Percentiles rank a stretch among this genome's conserved stretches.
These are phyloP conservation scores for Trichocladium antarcticum DNA, from an alignment of 495 filamentous ascomycete species.

Conservation along the genomic window DNA sequence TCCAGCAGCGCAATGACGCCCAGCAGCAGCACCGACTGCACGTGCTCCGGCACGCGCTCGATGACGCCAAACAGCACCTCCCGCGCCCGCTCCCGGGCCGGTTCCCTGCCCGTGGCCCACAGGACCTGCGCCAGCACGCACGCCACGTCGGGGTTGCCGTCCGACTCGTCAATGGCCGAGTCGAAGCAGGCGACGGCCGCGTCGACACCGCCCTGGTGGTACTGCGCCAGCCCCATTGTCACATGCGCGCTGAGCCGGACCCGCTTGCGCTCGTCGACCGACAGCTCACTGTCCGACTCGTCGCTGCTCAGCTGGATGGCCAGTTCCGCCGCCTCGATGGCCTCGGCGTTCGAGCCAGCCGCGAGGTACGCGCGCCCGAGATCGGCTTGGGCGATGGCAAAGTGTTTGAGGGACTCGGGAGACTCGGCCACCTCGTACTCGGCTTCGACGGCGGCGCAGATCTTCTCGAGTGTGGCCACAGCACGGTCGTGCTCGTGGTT, in stretches of 20 bases:
- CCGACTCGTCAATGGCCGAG: slow-evolving; percentile 65
- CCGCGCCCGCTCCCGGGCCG: slow-evolving; percentile 61
- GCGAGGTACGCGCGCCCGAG: slow-evolving; percentile 70
- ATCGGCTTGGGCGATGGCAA: slow-evolving; percentile 78
- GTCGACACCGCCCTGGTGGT: slow-evolving; percentile 52
- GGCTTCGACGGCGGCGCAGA: slow-evolving; percentile 60
- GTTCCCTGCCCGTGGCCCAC: slow-evolving; percentile 76
- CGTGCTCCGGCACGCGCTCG: slow-evolving; percentile 58
- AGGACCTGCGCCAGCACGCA: slow-evolving; percentile 83
- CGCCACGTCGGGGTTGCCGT: slow-evolving; percentile 69
- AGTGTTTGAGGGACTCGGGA: slow-evolving; percentile 54
- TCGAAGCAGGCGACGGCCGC: slow-evolving; percentile 69
- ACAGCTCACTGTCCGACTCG: slow-evolving; percentile 46
- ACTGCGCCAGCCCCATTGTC: slow-evolving; percentile 72
- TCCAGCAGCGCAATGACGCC: slow-evolving; percentile 77
- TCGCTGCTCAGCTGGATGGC: slow-evolving; percentile 62
- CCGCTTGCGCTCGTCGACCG: slow-evolving; percentile 43
- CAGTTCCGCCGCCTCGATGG: slow-evolving; percentile 60
- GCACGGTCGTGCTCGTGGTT: slow-evolving; percentile 56
- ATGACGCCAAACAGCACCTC: slow-evolving; percentile 71
- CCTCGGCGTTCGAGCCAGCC: slow-evolving; percentile 47
- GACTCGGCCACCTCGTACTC: slow-evolving; percentile 80
- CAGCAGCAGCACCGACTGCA: slow-evolving; percentile 65
- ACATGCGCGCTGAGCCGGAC: slow-evolving; percentile 75
- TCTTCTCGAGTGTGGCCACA: slow-evolving; percentile 47